These are phyloP conservation scores for Piloderma croceum DNA, from an alignment of 768 basidiomycete species.

Conservation along the genomic window DNA sequence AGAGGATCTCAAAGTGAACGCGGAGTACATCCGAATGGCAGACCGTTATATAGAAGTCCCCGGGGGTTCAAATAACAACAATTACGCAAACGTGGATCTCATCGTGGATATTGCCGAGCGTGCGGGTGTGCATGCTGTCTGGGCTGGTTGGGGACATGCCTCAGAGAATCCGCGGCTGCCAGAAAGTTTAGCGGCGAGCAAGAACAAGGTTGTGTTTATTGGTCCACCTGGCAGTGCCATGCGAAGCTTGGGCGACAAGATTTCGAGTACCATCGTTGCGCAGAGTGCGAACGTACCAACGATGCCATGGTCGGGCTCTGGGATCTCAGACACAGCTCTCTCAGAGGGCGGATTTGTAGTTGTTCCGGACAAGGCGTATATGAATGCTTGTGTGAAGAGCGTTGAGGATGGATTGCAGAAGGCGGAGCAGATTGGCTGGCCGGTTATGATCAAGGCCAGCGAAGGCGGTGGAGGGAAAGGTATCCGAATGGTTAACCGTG, in stretches of 20 bases:
- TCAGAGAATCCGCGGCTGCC: constrained; percentile 97
- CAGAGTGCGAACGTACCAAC: constrained; percentile 95
- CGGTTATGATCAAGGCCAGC: constrained; percentile 99
- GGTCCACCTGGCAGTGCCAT: constrained; percentile 98
- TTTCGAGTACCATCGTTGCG: constrained; percentile 98
- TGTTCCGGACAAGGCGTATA: constrained; percentile 89
- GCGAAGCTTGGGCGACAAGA: constrained; percentile 98
- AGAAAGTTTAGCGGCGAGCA: constrained; percentile 85
- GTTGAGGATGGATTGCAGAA: constrained; percentile 83
- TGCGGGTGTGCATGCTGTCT: constrained; percentile 95
- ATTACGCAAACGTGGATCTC: constrained; percentile 98
- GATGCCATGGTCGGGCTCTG: constrained; percentile 98
- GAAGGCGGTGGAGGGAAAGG: constrained; percentile 99
- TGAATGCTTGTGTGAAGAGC: constrained; percentile 77
- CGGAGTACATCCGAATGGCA: constrained; percentile 99
- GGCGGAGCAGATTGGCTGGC: constrained; percentile 89
- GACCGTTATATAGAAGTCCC: constrained; percentile 99
- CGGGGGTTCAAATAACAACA: constrained; percentile 98
- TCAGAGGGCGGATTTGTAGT: constrained; percentile 87
- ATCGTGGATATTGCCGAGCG: constrained; percentile 98
- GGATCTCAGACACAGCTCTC: constrained; percentile 80
- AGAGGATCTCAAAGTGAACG: constrained; percentile 97
- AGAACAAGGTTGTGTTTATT: constrained; percentile 97
- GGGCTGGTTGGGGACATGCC: constrained; percentile 99
- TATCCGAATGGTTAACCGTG: constrained; percentile 87